phyloP scores from a whole-genome alignment of 352 stramenopile species.

The Globisporangium cederbergense region DNA sequence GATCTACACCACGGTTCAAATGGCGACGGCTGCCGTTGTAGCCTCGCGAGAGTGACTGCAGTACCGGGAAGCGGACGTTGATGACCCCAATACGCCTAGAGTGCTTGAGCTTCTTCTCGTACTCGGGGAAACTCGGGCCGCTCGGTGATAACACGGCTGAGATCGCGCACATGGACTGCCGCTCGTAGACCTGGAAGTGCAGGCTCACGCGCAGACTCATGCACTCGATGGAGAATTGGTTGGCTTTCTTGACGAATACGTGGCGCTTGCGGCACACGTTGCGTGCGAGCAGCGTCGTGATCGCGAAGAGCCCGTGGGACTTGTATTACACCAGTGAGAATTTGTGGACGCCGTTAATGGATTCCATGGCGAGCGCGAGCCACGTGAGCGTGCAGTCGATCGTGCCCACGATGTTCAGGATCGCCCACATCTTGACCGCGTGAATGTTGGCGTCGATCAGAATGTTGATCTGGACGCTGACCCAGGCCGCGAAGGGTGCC shows the following conservation, averaged over 20 bases:
- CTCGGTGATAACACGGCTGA: background rate
- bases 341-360: background rate
- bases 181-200: background rate
- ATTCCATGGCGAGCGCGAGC: background rate
- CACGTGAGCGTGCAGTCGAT: background rate
- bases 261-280: slow-evolving; percentile 12
- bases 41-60: background rate
- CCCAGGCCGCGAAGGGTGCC: background rate
- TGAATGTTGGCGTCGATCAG: slow-evolving; percentile 10
- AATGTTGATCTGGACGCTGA: slow-evolving; percentile 9
- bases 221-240: slow-evolving; percentile 3
- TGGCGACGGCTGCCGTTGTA: background rate
- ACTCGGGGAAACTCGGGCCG: background rate
- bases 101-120: slow-evolving; percentile 12
- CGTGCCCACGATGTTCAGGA: background rate
- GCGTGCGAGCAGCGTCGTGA: background rate
- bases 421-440: background rate
- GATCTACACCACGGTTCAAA: background rate
- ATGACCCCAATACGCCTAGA: background rate
- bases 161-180: background rate
- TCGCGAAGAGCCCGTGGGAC: background rate
- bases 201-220: slow-evolving; percentile 2
- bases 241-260: background rate
- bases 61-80: background rate
- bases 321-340: slow-evolving; percentile 4